Base-by-base conservation (phyloP, 208 protist genomes). In the Angomonas ambiguus region DNA sequence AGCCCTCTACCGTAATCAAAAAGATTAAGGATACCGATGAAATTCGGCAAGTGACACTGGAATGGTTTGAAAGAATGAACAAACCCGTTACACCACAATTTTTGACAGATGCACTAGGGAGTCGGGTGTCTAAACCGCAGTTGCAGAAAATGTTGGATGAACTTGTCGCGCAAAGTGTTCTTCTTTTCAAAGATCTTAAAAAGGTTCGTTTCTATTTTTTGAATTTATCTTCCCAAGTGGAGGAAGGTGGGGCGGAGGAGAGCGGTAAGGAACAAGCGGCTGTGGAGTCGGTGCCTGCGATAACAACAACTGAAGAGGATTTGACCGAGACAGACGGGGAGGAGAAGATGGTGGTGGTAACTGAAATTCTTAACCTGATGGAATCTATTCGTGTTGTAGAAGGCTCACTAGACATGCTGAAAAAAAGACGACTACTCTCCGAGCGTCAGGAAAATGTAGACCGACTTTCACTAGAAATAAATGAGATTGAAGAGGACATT, bases 51-150 rank as follows among this genome's bases (percentile, higher is more conserved):
- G 32, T 85, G 32, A 78, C 91, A 32, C 32, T 84, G 33, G 79
- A 82, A 24, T 96, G 91, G 87, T 93, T 96, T 76, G 78, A 92
- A 71, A 76, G 69, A n/a, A 74, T 89, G 51, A 89, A 92, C 59
- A 87, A 85, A 57, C 91, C 91, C 0, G 87, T 77, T 22, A 96
- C 91, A 0, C 71, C 80, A 22, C 85, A 92, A 74, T 91, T 73
- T 28, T 69, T 96, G 32, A 90, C 87, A 20, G 87, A 96, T 62
- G 85, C 91, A 2, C 72, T 96, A 27, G 91, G 91, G 25, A 96
- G 91, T 49, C 82, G 82, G 27, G 79, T 91, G 28, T 34, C 77
- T n/a, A 96, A 96, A 58, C 10, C 82, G 27, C 58, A 89, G 5
- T 66, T 93, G 2, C 87, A 91, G 67, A 83, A 76, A 48, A 84